Conservation (phyloP, 2,329 filamentous ascomycete species). For the Aciculosporium take region DNA sequence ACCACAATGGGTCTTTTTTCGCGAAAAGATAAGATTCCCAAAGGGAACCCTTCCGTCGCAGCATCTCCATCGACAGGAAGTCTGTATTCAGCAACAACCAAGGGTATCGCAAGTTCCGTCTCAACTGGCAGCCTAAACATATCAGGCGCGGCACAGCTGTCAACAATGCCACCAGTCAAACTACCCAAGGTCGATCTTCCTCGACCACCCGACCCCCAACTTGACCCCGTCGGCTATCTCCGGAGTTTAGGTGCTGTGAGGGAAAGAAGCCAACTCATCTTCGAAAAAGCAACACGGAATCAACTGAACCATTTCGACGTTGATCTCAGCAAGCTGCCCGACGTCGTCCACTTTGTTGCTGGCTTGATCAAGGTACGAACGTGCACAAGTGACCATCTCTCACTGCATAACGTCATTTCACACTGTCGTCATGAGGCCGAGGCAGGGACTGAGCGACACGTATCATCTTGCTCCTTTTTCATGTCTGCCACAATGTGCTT, state of each 20-base stretch:
- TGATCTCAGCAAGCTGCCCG: slow-evolving; percentile 68
- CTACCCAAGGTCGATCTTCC: slow-evolving; percentile 70
- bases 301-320: slow-evolving; percentile 77
- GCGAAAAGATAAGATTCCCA: slow-evolving; percentile 36
- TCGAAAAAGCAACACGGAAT: slow-evolving; percentile 64
- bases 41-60: slow-evolving; percentile 26
- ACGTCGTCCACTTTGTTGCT: slow-evolving; percentile 78
- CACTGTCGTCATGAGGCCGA: background rate
- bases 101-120: slow-evolving; percentile 32
- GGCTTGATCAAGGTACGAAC: slow-evolving; percentile 75
- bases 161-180: slow-evolving; percentile 35
- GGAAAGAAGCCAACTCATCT: slow-evolving; percentile 59
- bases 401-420: background rate
- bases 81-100: slow-evolving; percentile 36
- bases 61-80: slow-evolving; percentile 35
- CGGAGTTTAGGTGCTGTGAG: slow-evolving; percentile 79
- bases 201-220: slow-evolving; percentile 69
- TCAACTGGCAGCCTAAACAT: slow-evolving; percentile 32
- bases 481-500: background rate
- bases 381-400: background rate
- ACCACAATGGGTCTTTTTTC: slow-evolving; percentile 41
- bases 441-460: background rate
- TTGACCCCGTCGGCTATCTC: slow-evolving; percentile 83
- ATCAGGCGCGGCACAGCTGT: slow-evolving; percentile 31
- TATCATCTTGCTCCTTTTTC: background rate